A percentile compares a stretch with the other conserved stretches of the same genome.
phyloP scores from a whole-genome alignment of 495 filamentous ascomycete species.

The Cladorrhinum samala region DNA sequence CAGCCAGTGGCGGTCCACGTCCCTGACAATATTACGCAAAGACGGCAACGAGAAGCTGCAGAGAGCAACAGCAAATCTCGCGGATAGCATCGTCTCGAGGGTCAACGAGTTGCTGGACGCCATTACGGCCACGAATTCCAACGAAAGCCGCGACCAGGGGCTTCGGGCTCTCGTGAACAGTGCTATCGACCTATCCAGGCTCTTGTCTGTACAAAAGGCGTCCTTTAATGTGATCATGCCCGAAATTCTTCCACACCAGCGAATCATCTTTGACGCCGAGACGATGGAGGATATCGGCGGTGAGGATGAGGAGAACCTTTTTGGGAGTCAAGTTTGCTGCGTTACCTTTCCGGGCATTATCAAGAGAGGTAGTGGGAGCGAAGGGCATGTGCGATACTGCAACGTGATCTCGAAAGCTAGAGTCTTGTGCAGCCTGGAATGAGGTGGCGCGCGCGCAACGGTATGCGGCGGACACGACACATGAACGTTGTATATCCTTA shows the following conservation, averaged over 20 bases:
- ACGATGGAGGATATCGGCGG: conserved; percentile 54
- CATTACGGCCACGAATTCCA: conserved; percentile 35
- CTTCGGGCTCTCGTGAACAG: conserved; percentile 38
- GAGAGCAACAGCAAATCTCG: conserved; percentile 30
- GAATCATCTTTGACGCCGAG: conserved; percentile 40
- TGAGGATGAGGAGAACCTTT: conserved; percentile 45
- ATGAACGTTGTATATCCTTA: background rate
- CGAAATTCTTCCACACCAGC: conserved; percentile 41
- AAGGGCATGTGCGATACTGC: conserved; percentile 43
- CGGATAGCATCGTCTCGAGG: conserved; percentile 31
- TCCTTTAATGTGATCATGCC: conserved; percentile 47
- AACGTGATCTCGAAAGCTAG: conserved; percentile 52
- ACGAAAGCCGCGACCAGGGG: conserved; percentile 40
- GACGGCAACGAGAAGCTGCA: conserved; percentile 39
- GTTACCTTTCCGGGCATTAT: conserved; percentile 50
- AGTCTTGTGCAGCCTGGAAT: conserved; percentile 48
- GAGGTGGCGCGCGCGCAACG: conserved; percentile 3
- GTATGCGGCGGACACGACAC: conserved; percentile 2
- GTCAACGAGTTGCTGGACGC: conserved; percentile 36
- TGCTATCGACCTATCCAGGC: conserved; percentile 44
- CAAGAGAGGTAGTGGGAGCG: conserved; percentile 51
- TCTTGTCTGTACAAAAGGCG: conserved; percentile 49
- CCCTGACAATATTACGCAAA: conserved; percentile 44
- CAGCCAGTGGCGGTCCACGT: conserved; percentile 52
- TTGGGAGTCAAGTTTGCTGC: conserved; percentile 40